phyloP scores from a whole-genome alignment of 1,139 yeast genomes.

The Hyphopichia wangnamkhiaoensis region DNA sequence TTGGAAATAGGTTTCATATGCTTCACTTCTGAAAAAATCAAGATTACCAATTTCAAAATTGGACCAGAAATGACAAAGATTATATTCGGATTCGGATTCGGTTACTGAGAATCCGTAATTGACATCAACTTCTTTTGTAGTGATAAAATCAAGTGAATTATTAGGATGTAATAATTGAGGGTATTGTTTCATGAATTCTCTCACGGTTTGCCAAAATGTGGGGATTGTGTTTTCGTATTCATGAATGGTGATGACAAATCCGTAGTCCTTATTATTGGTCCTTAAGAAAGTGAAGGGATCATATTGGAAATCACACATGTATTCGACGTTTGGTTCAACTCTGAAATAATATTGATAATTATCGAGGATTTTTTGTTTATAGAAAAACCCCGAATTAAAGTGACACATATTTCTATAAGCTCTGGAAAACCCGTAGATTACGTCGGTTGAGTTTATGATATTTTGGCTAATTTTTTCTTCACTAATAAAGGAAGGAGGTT shows the following conservation, averaged over 20 bases:
- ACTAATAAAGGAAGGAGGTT: constrained; percentile 42
- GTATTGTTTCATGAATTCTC: constrained; percentile 57
- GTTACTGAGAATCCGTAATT: constrained; percentile 19
- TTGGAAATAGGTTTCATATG: constrained; percentile 68
- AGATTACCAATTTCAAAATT: constrained; percentile 87
- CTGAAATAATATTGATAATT: constrained; percentile 49
- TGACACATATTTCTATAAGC: constrained; percentile 53
- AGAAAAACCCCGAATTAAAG: constrained; percentile 48
- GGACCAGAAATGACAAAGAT: constrained; percentile 94
- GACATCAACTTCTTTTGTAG: constrained; percentile 53
- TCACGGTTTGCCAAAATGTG: constrained; percentile 76
- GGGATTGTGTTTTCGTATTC: constrained; percentile 57
- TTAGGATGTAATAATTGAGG: constrained; percentile 69
- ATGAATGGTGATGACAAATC: constrained; percentile 45
- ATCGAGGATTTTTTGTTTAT: constrained; percentile 38
- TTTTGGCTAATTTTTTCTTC: constrained; percentile 25
- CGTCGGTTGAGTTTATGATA: constrained; percentile 24
- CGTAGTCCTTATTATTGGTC: constrained; percentile 38
- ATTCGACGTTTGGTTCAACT: constrained; percentile 50
- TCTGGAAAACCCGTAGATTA: constrained; percentile 42
- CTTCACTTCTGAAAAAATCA: constrained; percentile 74
- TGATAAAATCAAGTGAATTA: constrained; percentile 68
- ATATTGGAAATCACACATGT: constrained; percentile 50
- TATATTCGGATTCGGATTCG: constrained; percentile 57
- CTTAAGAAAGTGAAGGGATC: constrained; percentile 45